Evolutionary conservation across 345 rosid species (phyloP).

Genomic region (Melaleuca quinquenervia): DNA sequence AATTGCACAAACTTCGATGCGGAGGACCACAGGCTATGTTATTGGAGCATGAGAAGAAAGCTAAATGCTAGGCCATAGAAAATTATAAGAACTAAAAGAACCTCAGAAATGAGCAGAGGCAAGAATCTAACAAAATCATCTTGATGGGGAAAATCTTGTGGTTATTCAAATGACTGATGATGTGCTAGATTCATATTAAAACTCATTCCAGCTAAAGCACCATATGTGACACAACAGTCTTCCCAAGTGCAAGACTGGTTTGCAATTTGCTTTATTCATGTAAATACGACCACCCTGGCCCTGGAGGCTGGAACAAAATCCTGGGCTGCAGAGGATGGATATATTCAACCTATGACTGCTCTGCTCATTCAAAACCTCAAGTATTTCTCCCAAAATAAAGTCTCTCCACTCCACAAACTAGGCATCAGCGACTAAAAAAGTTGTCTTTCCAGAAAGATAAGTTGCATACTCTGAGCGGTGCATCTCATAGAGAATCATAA

Average conservation of each 20-base stretch:
- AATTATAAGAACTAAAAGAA: neutral
- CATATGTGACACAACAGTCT: neutral
- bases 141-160: neutral
- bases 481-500: conserved; percentile 55
- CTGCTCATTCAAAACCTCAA: neutral
- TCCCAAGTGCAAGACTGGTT: neutral
- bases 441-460: neutral
- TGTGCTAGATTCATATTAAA: neutral
- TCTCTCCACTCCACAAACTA: neutral
- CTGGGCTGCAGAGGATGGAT: neutral
- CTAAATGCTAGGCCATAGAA: neutral
- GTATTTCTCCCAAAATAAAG: neutral
- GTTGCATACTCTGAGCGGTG: conserved; percentile 54
- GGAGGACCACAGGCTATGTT: neutral
- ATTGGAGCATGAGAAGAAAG: neutral
- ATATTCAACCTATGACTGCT: neutral
- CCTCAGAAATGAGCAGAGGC: neutral
- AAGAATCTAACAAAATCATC: neutral
- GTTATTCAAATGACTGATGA: neutral
- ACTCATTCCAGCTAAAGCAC: neutral
- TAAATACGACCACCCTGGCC: neutral
- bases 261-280: neutral
- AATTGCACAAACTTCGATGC: neutral
- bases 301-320: neutral
- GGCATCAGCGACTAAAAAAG: neutral